Evolutionary conservation across 208 protist species (phyloP).

Genomic region (Porcisia hertigi): DNA sequence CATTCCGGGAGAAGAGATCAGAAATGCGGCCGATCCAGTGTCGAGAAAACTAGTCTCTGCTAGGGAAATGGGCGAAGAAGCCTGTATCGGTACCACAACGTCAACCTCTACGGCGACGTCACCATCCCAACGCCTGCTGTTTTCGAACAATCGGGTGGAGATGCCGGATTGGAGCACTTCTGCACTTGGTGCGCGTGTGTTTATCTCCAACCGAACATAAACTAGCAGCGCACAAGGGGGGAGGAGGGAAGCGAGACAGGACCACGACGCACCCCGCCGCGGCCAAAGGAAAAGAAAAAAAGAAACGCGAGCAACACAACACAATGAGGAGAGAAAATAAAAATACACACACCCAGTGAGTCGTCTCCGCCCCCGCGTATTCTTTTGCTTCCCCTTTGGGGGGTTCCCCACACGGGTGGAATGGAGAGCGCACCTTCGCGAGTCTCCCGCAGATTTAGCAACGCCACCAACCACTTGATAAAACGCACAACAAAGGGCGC

Average conservation of each 20-base stretch:
- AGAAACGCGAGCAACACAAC: not conserved
- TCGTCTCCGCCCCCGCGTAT: no score
- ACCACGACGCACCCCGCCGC: not conserved
- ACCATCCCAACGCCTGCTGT: not conserved
- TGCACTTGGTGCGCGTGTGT: not conserved
- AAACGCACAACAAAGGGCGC: no score
- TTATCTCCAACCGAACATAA: constrained; percentile 12
- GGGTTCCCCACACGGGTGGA: no score
- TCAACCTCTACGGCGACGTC: constrained; percentile 3
- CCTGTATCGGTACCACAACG: not conserved
- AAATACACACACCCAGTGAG: no score
- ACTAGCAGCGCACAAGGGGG: not conserved
- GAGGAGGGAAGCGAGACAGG: not conserved
- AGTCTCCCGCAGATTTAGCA: no score
- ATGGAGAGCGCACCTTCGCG: no score
- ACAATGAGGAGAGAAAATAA: not conserved
- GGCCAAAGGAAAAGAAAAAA: not conserved
- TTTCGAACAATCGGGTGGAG: not conserved
- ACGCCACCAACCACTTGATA: no score
- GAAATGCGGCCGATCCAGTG: not conserved
- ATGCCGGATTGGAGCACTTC: not conserved
- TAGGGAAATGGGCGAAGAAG: not conserved
- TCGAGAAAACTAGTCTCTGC: not conserved
- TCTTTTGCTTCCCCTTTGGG: no score
- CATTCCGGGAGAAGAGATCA: not conserved